Conservation (phyloP, 78 protist species). For the Dictyostelium intermedium region DNA sequence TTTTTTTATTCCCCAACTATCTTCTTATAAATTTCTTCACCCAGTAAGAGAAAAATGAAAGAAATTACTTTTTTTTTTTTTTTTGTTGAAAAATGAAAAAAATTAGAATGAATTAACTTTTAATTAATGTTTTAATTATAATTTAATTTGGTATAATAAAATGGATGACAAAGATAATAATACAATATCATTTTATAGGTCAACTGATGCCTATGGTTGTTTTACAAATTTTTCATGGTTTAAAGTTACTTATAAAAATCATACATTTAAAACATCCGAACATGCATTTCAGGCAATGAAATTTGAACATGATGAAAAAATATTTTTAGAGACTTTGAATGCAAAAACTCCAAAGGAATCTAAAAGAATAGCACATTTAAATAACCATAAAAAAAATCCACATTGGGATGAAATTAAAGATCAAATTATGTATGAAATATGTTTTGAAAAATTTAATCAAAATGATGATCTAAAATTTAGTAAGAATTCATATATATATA, state of each 20-base stretch:
- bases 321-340: background rate
- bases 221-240: constrained; percentile 32
- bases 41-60: no score
- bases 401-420: constrained; percentile 51
- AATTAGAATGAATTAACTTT: no score
- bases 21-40: no score
- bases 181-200: constrained; percentile 32
- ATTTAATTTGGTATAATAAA: background rate
- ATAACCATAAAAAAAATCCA: background rate
- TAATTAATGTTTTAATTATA: no score
- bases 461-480: background rate
- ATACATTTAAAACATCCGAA: constrained; percentile 13
- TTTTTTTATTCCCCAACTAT: no score
- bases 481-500: background rate
- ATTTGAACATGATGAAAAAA: background rate
- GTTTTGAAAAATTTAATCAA: constrained; percentile 39
- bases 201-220: constrained; percentile 9
- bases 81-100: no score
- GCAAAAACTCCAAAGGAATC: background rate
- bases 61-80: no score
- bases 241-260: background rate
- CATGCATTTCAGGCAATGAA: constrained; percentile 49
- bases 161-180: background rate
- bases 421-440: constrained; percentile 40
- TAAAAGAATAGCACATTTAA: background rate